Base-by-base conservation (phyloP, 768 basidiomycete genomes). In the Leucogyrophana mollusca region DNA sequence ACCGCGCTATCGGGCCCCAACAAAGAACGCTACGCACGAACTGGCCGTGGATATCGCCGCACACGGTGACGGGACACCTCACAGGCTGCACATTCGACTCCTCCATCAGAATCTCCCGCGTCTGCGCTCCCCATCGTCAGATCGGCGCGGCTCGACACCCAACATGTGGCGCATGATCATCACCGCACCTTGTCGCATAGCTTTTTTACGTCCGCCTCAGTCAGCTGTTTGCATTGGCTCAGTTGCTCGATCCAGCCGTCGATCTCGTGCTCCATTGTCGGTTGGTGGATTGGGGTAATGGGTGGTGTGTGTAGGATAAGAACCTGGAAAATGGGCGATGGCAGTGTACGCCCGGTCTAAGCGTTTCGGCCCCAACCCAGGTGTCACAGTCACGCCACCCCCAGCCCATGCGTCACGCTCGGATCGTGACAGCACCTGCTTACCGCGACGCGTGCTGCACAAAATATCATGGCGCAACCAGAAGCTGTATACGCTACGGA, bases 41-140 rank as follows among this genome's bases (percentile, higher is more conserved):
- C 83, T 99, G 96, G 39, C 96, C 96, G 66, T 99, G 96, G 53
- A 99, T 98, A 73, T 99, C 96, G 50, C 96, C 96, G 62, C 96
- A 99, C 49, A 99, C 96, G 40, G 96, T 99, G 56, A 99, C 96
- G 23, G 96, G 96, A 74, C 95, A 98, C 69, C 89, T 78, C 45
- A 99, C 96, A 17, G 94, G 94, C 70, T 98, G 95, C 2, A 99
- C 96, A 66, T 99, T 99, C 24, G 91, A 94, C 74, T 99, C 96
- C 62, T 96, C 95, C 88, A 96, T 94, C 67, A 99, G 69, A 56
- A 99, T 95, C 73, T 98, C 96, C 62, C 95, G 81, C 45, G 96
- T 94, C 96, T 99, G 64, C 4, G 49, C 25, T 35, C 24, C 27
- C 36, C 32, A 51, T 50, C 24, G 45, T 54, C 5, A 53, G 45